Base-by-base conservation (phyloP, 306 rosid species). In the Amphicarpaea edgeworthii region DNA sequence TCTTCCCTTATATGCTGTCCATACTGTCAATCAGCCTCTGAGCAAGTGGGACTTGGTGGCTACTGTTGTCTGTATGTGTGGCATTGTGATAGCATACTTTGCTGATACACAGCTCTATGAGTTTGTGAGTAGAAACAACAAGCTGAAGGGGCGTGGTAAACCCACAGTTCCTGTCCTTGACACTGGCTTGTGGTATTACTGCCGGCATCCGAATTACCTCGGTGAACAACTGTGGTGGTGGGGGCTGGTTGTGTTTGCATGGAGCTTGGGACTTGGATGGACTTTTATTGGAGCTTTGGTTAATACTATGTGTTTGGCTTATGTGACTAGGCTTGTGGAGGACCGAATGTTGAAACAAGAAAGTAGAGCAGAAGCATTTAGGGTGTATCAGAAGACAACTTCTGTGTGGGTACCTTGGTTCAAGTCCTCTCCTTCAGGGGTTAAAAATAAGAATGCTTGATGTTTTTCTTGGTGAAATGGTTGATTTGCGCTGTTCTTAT, bases 141-240 rank as follows among this genome's bases (percentile, higher is more conserved):
- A 85, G 81, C 86, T 90, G 9, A 90, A 84, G 76, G 79, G 17
- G 70, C 72, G 67, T 26, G 93, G 92, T n/a, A 89, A 86, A 49
- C 90, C 92, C 1, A 8, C 69, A 21, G 83, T 78, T 19, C 71
- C 86, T 42, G 86, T 87, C 50, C 91, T 92, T 30, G 92, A 89
- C 66, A 81, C 53, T 78, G 97, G 99, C 45, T 75, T 90, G 79
- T 95, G 99, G 99, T 79, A 70, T 64, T 92, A 87, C 74, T 86
- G 85, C 5, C 85, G 97, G 59, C 99, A 89, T 81, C 99, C 97
- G 0, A 95, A 95, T 77, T 95, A 95, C 88, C 58, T 92, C 8
- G 97, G 97, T 1, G 99, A 95, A 87, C 95, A 88, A 37, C 65
- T 95, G 50, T 95, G 97, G 98, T 95, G 98, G 98, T 95, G 97